phyloP scores from a whole-genome alignment of 116 monocot species.

The Trichopus zeylanicus region DNA sequence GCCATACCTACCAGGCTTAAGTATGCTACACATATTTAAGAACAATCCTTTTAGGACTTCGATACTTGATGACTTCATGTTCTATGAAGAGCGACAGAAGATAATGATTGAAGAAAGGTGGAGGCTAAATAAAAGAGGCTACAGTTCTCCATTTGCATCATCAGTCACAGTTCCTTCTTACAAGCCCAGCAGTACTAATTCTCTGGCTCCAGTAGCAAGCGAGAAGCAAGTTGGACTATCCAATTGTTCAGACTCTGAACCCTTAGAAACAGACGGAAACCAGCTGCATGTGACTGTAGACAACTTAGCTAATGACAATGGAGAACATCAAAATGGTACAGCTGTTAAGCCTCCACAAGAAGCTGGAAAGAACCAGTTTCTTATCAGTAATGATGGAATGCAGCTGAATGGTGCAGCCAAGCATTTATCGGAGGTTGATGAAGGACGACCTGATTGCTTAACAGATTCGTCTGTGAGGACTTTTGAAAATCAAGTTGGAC shows the following conservation, averaged over 20 bases:
- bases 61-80: constrained; percentile 61
- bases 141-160: constrained; percentile 4
- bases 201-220: background rate
- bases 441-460: background rate
- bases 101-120: constrained; percentile 51
- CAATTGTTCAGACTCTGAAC: constrained; percentile 7
- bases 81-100: constrained; percentile 63
- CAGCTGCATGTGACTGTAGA: background rate
- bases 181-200: background rate
- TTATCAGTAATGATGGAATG: constrained; percentile 1
- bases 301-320: background rate
- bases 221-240: constrained; percentile 2
- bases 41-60: constrained; percentile 35
- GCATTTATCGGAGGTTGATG: background rate
- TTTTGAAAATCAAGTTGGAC: background rate
- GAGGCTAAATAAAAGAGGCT: constrained; percentile 18
- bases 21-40: constrained; percentile 66
- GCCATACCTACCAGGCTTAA: constrained; percentile 43
- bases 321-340: background rate
- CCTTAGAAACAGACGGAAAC: constrained; percentile 1
- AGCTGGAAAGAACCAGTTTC: background rate
- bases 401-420: background rate
- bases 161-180: background rate
- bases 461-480: background rate
- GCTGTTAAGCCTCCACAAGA: background rate